Conservation (phyloP, 768 basidiomycete species). For the Suillus occidentalis region DNA sequence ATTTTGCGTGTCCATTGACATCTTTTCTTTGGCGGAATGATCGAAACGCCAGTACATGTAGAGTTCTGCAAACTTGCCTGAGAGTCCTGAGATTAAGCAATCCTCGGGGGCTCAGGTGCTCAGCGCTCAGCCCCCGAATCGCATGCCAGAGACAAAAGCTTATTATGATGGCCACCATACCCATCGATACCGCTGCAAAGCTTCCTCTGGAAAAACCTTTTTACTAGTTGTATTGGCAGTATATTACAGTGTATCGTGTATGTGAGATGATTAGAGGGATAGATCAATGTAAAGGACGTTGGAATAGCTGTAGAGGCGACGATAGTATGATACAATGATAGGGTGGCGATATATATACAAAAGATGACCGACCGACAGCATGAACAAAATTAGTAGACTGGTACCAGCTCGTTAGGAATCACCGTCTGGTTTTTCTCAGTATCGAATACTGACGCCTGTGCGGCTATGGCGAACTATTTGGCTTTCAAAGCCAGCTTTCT, state of each 20-base stretch:
- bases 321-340: neutral
- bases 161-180: neutral
- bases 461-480: neutral
- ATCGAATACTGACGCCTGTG: neutral
- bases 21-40: neutral
- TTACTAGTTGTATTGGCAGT: neutral
- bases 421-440: neutral
- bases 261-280: neutral
- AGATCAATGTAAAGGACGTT: neutral
- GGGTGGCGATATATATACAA: neutral
- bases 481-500: slow-evolving; percentile 9
- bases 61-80: neutral
- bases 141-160: neutral
- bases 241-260: neutral
- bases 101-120: no score
- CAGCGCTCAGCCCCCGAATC: no score
- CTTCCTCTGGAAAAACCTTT: neutral
- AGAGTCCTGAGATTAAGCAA: no score
- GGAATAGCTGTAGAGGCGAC: neutral
- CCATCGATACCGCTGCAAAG: neutral
- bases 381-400: neutral
- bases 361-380: neutral
- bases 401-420: neutral
- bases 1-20: neutral
- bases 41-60: neutral